phyloP scores from a whole-genome alignment of 2,329 filamentous ascomycete species.

The Moelleriella libera region DNA sequence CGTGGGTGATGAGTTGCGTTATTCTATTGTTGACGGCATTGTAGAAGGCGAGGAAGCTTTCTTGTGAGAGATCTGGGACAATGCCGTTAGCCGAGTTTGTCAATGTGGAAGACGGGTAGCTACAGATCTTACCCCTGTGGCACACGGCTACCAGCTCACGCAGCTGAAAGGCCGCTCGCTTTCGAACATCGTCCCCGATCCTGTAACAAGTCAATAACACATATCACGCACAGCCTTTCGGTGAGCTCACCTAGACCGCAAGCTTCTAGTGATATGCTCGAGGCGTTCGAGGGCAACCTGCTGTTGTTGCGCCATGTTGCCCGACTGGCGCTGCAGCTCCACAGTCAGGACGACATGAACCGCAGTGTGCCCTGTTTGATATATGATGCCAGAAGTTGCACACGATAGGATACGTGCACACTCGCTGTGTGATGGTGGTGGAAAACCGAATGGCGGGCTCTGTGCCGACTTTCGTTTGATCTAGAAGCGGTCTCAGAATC shows the following conservation, averaged over 20 bases:
- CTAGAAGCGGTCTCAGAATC: not conserved
- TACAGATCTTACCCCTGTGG: conserved; percentile 32
- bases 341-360: conserved; percentile 16
- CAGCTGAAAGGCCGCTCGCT: conserved; percentile 37
- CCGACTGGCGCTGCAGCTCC: conserved; percentile 10
- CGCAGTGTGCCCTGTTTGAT: not conserved
- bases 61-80: conserved; percentile 55
- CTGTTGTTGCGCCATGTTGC: conserved; percentile 29
- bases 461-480: not conserved
- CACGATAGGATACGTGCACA: not conserved
- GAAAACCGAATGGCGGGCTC: not conserved
- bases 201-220: conserved; percentile 11
- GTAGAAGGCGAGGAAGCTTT: conserved; percentile 55
- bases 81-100: not conserved
- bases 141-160: conserved; percentile 39
- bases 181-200: conserved; percentile 32
- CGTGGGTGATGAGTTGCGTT: conserved; percentile 61
- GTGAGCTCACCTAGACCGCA: conserved; percentile 36
- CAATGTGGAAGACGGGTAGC: not conserved
- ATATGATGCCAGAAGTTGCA: not conserved
- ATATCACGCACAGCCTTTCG: not conserved
- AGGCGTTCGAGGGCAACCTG: conserved; percentile 40
- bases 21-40: conserved; percentile 42
- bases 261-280: conserved; percentile 38
- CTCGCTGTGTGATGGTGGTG: not conserved